Base-by-base conservation (phyloP, 2,329 filamentous ascomycete species). In the Tolypocladium paradoxum region DNA sequence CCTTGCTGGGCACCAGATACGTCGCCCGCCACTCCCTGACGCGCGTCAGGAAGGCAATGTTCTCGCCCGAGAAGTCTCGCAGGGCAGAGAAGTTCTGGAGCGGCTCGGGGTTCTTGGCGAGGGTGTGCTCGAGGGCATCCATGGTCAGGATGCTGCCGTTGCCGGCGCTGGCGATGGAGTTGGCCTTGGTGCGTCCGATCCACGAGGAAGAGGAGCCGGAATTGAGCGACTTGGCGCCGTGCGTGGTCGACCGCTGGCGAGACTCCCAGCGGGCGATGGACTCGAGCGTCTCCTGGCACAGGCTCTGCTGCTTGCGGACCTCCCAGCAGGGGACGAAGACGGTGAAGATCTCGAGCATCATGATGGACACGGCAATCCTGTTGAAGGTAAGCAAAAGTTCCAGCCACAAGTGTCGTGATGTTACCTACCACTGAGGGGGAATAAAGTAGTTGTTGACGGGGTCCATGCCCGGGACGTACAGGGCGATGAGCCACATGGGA, bases 1-100 rank as follows among this genome's bases (percentile, higher is more conserved):
- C 61, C 37, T 58, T 61, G 18, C 61, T 55, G 6, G 58, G 51
- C 20, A 64, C 51, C 12, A 68, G 55, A 20, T 65, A 67, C 31
- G 58, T 58, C 4, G 52, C 49, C 56, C 67, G 67, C 68, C 68
- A 70, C 54, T 76, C 73, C 2, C 74, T 70, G 9, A 85, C 76
- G 40, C 73, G 70, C 9, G 75, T 78, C 6, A 87, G 67, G 64
- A 87, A 87, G 48, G 83, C 77, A 58, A 86, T 81, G 62, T 86
- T 86, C 65, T 86, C 83, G 7, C 81, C 82, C 0, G 82, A 84
- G 62, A 86, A 85, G 58, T 86, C 83, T 46, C 76, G 73, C 2
- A 77, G 70, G 0, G 82, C 82, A 0, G 83, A 82, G 62, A 84
- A 87, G 53, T 79, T 68, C 52, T 82, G 78, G 0, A 86, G 70